Base-by-base conservation (phyloP, 305 asterid species). In the Nicotiana rustica region DNA sequence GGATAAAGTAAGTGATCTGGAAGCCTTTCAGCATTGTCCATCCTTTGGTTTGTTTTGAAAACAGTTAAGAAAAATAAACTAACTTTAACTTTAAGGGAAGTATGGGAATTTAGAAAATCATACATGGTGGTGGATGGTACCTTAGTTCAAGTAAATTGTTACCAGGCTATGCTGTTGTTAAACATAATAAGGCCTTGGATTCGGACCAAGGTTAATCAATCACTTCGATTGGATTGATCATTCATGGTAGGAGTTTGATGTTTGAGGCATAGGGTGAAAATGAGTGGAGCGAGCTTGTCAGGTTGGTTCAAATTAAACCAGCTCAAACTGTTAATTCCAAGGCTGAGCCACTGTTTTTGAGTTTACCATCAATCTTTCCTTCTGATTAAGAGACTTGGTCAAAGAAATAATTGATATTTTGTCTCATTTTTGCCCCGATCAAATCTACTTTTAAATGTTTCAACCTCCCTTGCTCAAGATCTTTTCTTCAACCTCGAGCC, bases 1-100 rank as follows among this genome's bases (percentile, higher is more conserved):
- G 82, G 94, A 91, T 85, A 91, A 91, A 90, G 93, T 89, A 82
- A 62, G 83, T 10, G 2, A 3, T 70, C 84, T 15, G 44, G 44
- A 66, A 66, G 9, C 31, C 41, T 31, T 66, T 31, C 44, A 31
- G 44, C 71, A 31, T 31, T 66, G 19, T 0, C 44, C 44, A 31
- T 66, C 71, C 71, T 66, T 66, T 2, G 71, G 15, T 25, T 66
- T 31, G 10, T 66, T 31, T 18, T 66, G 71, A 66, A 2, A 66
- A 66, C 44, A 66, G 44, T 14, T 5, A 2, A 66, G 4, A 31
- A 29, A 64, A 65, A 12, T 65, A 4, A 12, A 29, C 10, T 1
- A 13, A 65, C 44, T 44, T 44, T 44, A 44, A 44, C 55, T 44
- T 44, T 44, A 44, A 8, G 55, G 12, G 55, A 44, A 44, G 55